A percentile compares a stretch with the other conserved stretches of the same genome.
Evolutionary conservation across 495 filamentous ascomycete species (phyloP).

Genomic region (Hypoxylon lenormandii): DNA sequence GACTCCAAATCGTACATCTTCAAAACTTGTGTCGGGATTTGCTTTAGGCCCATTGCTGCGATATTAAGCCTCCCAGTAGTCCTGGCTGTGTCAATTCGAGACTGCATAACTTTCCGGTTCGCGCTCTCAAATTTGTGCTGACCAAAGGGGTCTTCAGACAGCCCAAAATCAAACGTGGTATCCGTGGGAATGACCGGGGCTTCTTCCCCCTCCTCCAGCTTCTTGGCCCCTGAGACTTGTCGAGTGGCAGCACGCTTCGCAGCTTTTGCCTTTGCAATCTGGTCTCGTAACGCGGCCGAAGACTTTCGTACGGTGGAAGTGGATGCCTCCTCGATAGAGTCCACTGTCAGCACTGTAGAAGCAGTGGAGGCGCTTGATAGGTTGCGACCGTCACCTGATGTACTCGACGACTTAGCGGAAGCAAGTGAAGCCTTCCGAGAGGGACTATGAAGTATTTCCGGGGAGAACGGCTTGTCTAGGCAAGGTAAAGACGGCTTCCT

Average conservation of each 20-base stretch:
- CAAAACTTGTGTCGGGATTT: conserved; percentile 85
- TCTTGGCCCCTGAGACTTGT: conserved; percentile 51
- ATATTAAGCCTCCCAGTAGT: conserved; percentile 89
- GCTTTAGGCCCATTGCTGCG: conserved; percentile 80
- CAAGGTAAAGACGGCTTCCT: conserved; percentile 64
- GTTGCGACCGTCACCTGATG: conserved; percentile 62
- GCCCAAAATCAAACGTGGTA: conserved; percentile 66
- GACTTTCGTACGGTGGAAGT: conserved; percentile 66
- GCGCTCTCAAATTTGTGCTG: conserved; percentile 70
- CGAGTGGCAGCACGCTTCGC: conserved; percentile 72
- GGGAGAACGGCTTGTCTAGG: conserved; percentile 53
- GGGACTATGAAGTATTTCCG: conserved; percentile 39
- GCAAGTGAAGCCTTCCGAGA: conserved; percentile 56
- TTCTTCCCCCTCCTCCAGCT: conserved; percentile 57
- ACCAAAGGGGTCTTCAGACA: conserved; percentile 74
- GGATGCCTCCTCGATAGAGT: conserved; percentile 53
- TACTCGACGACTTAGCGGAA: conserved; percentile 62
- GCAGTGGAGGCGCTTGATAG: conserved; percentile 53
- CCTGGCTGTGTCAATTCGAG: conserved; percentile 79
- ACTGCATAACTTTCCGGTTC: conserved; percentile 74
- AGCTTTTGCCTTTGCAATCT: conserved; percentile 93
- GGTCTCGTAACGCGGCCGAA: conserved; percentile 84
- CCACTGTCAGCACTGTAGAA: conserved; percentile 56
- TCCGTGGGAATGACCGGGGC: conserved; percentile 61
- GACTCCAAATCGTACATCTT: conserved; percentile 86